phyloP scores from a whole-genome alignment of 2,329 filamentous ascomycete genomes.

The Claviceps monticola region DNA sequence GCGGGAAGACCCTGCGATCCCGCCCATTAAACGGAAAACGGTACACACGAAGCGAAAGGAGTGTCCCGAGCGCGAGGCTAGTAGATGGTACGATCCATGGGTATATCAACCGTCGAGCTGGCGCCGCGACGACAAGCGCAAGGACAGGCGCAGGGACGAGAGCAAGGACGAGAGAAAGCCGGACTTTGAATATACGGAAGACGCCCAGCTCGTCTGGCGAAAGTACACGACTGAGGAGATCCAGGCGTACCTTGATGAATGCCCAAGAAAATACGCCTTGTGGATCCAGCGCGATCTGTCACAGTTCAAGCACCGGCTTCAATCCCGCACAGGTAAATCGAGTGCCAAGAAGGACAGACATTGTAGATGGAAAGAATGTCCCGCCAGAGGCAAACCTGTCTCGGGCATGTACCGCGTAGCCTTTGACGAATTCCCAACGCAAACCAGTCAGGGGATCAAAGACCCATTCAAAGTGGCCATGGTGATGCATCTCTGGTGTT shows the following conservation, averaged over 20 bases:
- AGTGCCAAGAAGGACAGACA: slow-evolving; percentile 24
- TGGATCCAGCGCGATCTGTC: slow-evolving; percentile 49
- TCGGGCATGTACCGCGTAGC: slow-evolving; percentile 47
- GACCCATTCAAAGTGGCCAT: slow-evolving; percentile 50
- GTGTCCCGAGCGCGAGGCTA: too few species aligned
- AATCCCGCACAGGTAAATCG: slow-evolving; percentile 11
- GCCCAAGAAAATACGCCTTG: slow-evolving; percentile 28
- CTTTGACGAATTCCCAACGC: slow-evolving; percentile 47
- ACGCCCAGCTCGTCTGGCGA: background rate
- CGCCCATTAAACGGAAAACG: too few species aligned
- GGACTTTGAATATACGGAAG: background rate
- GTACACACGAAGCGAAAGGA: too few species aligned
- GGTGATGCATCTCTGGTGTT: slow-evolving; percentile 54
- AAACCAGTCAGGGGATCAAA: slow-evolving; percentile 21
- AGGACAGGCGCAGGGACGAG: too few species aligned
- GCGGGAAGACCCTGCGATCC: too few species aligned
- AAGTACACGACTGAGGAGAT: background rate
- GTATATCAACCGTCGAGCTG: too few species aligned
- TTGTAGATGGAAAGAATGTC: slow-evolving; percentile 47
- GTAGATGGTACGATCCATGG: too few species aligned
- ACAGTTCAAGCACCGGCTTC: slow-evolving; percentile 35
- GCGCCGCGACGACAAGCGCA: too few species aligned
- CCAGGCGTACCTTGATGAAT: background rate
- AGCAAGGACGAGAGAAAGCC: too few species aligned
- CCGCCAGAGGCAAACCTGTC: slow-evolving; percentile 31